Conservation (phyloP, 2,329 filamentous ascomycete genomes). For the Salinomyces thailandicus region DNA sequence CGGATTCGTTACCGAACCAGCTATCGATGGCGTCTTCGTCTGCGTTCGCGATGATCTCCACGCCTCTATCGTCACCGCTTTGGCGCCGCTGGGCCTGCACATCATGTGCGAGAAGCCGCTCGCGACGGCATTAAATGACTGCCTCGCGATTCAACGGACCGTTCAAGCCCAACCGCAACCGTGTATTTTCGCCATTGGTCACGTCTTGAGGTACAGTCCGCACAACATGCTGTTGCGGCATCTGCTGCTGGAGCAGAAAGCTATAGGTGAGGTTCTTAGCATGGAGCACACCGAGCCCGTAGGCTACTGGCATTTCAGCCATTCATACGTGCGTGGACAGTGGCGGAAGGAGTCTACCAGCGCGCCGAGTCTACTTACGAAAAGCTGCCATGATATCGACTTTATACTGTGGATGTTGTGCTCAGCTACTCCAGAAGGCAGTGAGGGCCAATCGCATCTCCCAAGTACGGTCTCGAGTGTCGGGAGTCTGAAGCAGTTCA, state of each 20-base stretch:
- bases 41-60: constrained; percentile 85
- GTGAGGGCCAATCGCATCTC: constrained; percentile 44
- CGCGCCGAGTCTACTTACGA: constrained; percentile 79
- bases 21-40: constrained; percentile 51
- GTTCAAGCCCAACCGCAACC: constrained; percentile 15
- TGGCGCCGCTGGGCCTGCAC: constrained; percentile 61
- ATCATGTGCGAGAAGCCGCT: constrained; percentile 95
- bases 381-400: constrained; percentile 94
- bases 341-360: constrained; percentile 72
- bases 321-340: constrained; percentile 85
- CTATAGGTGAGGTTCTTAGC: constrained; percentile 75
- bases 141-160: constrained; percentile 51
- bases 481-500: constrained; percentile 70
- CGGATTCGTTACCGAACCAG: constrained; percentile 25
- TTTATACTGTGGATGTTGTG: constrained; percentile 84
- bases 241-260: constrained; percentile 61
- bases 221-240: constrained; percentile 80
- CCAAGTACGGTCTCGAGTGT: constrained; percentile 65
- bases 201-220: constrained; percentile 86
- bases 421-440: constrained; percentile 44
- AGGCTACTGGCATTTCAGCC: constrained; percentile 91
- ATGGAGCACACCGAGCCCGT: constrained; percentile 90
- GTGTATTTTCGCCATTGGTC: constrained; percentile 77
- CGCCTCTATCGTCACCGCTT: constrained; percentile 63
- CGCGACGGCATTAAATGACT: constrained; percentile 67